Percentiles rank a stretch among this genome's conserved stretches.
These are phyloP conservation scores for Penicillium goetzii DNA, from an alignment of 495 filamentous ascomycete genomes.

Conservation along the genomic window DNA sequence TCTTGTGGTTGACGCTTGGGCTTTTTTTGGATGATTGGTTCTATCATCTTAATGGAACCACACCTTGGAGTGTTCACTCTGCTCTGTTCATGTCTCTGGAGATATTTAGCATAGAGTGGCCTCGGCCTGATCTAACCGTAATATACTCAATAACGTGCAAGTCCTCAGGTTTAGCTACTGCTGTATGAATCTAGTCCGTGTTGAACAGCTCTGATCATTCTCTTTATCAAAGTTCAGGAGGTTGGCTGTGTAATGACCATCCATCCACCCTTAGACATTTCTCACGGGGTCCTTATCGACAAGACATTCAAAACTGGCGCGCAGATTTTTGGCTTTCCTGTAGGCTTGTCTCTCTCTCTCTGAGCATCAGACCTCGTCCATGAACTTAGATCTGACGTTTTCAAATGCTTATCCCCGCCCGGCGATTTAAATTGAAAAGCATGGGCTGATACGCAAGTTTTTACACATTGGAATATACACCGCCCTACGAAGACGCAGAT, in stretches of 20 bases:
- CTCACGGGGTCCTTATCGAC: neutral
- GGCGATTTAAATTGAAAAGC: neutral
- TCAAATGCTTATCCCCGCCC: neutral
- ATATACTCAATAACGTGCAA: neutral
- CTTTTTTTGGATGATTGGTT: conserved; percentile 23
- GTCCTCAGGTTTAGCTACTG: neutral
- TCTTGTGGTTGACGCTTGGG: conserved; percentile 32
- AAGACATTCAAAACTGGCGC: neutral
- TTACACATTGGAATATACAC: neutral
- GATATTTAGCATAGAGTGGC: neutral
- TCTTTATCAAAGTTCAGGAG: neutral
- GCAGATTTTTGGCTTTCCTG: neutral
- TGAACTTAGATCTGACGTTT: neutral
- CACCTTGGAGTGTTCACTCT: neutral
- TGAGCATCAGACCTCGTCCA: neutral
- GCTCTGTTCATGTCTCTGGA: conserved; percentile 1
- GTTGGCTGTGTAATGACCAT: neutral
- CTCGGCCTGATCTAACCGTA: neutral
- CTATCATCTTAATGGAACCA: conserved; percentile 28
- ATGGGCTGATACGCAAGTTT: neutral
- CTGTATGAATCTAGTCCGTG: neutral
- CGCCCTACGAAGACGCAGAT: neutral
- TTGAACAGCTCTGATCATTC: no score
- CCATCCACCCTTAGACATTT: neutral
- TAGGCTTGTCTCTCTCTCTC: neutral